These are phyloP conservation scores for Phanerochaete carnosa DNA, from an alignment of 768 basidiomycete genomes.

Conservation along the genomic window DNA sequence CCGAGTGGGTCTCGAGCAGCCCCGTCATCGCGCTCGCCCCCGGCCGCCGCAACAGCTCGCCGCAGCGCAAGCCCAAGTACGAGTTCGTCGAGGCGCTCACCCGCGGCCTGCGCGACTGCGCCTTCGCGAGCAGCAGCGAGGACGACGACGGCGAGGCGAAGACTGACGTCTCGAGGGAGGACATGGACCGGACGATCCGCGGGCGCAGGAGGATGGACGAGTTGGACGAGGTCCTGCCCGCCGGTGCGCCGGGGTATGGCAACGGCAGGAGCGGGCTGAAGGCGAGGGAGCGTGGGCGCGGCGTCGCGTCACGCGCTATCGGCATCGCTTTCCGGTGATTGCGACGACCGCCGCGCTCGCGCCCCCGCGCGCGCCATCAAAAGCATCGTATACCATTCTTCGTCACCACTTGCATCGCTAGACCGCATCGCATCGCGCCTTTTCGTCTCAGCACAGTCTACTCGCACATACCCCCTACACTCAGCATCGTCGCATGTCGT, in stretches of 20 bases:
- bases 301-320: constrained; percentile 10
- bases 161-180: constrained; percentile 1
- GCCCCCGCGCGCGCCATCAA: not conserved
- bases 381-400: not conserved
- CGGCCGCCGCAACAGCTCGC: constrained; percentile 55
- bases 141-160: constrained; percentile 12
- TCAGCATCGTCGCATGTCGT: not conserved
- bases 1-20: constrained; percentile 44
- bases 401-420: not conserved
- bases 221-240: constrained; percentile 39
- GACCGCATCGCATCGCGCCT: not conserved
- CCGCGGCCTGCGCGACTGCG: constrained; percentile 26
- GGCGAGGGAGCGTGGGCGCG: constrained; percentile 34
- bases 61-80: constrained; percentile 34
- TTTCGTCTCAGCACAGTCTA: not conserved
- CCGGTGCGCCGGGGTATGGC: constrained; percentile 55
- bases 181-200: constrained; percentile 24
- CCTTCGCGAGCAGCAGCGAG: constrained; percentile 14
- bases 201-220: constrained; percentile 57
- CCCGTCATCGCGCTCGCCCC: constrained; percentile 35
- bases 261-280: constrained; percentile 63
- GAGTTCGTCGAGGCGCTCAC: constrained; percentile 38
- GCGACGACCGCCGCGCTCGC: not conserved
- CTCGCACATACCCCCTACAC: not conserved
- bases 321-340: constrained; percentile 1